phyloP scores from a whole-genome alignment of 2,329 filamentous ascomycete genomes.

The Juglanconis oblonga region DNA sequence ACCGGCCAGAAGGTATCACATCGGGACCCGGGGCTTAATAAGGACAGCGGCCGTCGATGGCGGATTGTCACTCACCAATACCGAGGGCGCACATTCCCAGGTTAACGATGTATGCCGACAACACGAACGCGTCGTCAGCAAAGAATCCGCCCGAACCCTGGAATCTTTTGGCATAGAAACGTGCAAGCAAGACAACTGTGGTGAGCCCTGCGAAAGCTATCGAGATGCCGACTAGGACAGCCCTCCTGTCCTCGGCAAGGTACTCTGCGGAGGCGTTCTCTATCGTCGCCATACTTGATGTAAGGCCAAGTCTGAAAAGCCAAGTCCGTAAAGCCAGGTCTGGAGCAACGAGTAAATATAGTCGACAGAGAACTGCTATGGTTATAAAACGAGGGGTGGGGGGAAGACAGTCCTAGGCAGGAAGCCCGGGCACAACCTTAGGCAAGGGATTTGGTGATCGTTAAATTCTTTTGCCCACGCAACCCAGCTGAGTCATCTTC shows the following conservation, averaged over 20 bases:
- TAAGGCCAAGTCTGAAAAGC: neutral
- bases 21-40: too few relatives aligned
- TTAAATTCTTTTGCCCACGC: too few relatives aligned
- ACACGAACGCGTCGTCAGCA: conserved; percentile 21
- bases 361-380: neutral
- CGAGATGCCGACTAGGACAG: conserved; percentile 20
- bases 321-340: too few relatives aligned
- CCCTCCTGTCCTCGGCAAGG: conserved; percentile 8
- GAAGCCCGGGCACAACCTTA: too few relatives aligned
- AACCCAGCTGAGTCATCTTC: too few relatives aligned
- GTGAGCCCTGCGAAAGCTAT: conserved; percentile 21
- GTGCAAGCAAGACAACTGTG: conserved; percentile 16
- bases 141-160: conserved; percentile 11
- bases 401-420: too few relatives aligned
- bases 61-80: conserved; percentile 16
- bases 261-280: neutral
- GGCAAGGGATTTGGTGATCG: too few relatives aligned
- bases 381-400: too few relatives aligned
- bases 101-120: conserved; percentile 21
- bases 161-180: conserved; percentile 21
- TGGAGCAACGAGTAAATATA: too few relatives aligned
- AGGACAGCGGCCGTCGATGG: too few relatives aligned
- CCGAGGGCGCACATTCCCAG: conserved; percentile 22
- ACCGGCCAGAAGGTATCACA: neutral
- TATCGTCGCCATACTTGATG: neutral